phyloP scores from a whole-genome alignment of 768 basidiomycete genomes.

The Mycena alexandri region DNA sequence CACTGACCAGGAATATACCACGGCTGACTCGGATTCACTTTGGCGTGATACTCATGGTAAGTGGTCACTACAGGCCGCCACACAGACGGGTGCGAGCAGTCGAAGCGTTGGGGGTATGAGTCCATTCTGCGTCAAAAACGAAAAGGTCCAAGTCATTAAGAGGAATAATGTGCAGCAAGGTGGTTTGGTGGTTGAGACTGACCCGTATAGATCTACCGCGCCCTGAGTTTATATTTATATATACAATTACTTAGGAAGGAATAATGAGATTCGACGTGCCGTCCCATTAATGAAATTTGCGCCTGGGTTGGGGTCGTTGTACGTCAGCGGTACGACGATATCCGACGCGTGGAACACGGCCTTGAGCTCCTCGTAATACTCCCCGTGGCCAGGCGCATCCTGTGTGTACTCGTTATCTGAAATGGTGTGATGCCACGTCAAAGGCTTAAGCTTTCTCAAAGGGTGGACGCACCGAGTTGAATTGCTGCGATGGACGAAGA shows the following conservation, averaged over 20 bases:
- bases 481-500: constrained; percentile 11
- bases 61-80: constrained; percentile 76
- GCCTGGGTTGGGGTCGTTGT: constrained; percentile 74
- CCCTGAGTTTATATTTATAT: constrained; percentile 53
- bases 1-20: constrained; percentile 78
- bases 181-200: constrained; percentile 32
- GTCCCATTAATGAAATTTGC: constrained; percentile 80
- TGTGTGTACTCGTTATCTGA: constrained; percentile 85
- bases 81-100: constrained; percentile 77
- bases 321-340: constrained; percentile 80
- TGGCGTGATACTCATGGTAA: constrained; percentile 76
- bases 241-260: neutral
- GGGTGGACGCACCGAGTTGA: constrained; percentile 22
- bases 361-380: constrained; percentile 77
- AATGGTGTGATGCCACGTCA: neutral
- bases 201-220: constrained; percentile 84
- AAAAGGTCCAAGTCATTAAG: neutral
- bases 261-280: constrained; percentile 48
- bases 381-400: constrained; percentile 54
- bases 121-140: constrained; percentile 62
- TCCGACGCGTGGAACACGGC: constrained; percentile 63
- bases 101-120: constrained; percentile 83
- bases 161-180: neutral
- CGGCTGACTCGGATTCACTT: constrained; percentile 66
- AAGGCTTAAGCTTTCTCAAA: neutral